Conservation (phyloP, 192 early-diverging fungal species). For the Chytriomyces sp. region DNA sequence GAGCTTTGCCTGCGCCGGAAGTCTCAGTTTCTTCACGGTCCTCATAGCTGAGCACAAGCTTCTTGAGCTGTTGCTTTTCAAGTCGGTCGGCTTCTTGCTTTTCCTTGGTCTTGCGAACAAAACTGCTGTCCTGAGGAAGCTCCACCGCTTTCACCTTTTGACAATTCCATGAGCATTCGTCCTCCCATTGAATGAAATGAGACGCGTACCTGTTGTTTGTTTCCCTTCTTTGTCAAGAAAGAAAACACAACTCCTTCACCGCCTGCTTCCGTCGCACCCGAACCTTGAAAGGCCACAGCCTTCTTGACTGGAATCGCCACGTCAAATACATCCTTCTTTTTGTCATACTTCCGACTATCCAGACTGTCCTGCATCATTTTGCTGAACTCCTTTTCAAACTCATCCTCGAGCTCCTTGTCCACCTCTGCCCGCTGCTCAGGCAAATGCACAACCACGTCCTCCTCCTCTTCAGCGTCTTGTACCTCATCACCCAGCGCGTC, state of each 20-base stretch:
- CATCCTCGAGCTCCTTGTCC: slow-evolving; percentile 76
- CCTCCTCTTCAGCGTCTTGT: slow-evolving; percentile 55
- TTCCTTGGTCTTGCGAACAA: slow-evolving; percentile 78
- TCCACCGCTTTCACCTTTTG: slow-evolving; percentile 72
- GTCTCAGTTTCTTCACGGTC: slow-evolving; percentile 57
- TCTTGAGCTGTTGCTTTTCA: slow-evolving; percentile 88
- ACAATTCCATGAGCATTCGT: no score
- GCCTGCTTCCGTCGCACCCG: slow-evolving; percentile 1
- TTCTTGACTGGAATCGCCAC: slow-evolving; percentile 79
- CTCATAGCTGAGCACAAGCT: slow-evolving; percentile 90
- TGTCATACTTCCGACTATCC: slow-evolving; percentile 78
- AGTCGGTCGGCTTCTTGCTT: slow-evolving; percentile 87
- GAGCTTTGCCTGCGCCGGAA: background rate
- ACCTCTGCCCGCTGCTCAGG: slow-evolving; percentile 59
- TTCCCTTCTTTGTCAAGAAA: slow-evolving; percentile 81
- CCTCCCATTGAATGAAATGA: background rate
- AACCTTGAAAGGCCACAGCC: slow-evolving; percentile 11
- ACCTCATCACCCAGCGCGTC: slow-evolving; percentile 52
- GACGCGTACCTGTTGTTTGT: slow-evolving; percentile 68
- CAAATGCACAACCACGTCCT: slow-evolving; percentile 71
- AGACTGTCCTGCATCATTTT: slow-evolving; percentile 89
- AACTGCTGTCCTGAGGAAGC: slow-evolving; percentile 76
- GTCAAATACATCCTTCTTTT: slow-evolving; percentile 80
- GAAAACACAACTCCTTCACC: slow-evolving; percentile 73
- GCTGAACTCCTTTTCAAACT: slow-evolving; percentile 88